Base-by-base conservation (phyloP, 495 filamentous ascomycete genomes). In the Talaromyces proteolyticus region DNA sequence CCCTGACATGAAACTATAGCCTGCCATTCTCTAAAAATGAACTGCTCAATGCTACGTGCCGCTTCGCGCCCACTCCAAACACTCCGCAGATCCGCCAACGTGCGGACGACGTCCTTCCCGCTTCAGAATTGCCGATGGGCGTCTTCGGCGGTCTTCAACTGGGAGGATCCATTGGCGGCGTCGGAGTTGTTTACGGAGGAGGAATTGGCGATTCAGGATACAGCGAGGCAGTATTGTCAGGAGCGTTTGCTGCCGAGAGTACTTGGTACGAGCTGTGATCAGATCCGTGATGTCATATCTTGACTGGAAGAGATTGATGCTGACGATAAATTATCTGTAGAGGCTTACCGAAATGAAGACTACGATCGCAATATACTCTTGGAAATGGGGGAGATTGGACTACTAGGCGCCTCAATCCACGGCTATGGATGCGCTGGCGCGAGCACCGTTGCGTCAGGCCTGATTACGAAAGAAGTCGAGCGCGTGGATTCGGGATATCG, bases 381-480 rank as follows among this genome's bases (percentile, higher is more conserved):
- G 60, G 93, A 98, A 69, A 98, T 98, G 93, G 93, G 93, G 51
- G 90, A 95, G 57, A 71, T 98, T 14, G 93, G 93, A 26, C 78
- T 98, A 0, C 74, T 98, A 10, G 93, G 93, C 24, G 86, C 93
- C 42, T 95, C 86, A 25, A 93, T 98, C 53, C 64, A 94, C 43
- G 93, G 93, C 36, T 95, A 96, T 54, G 93, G 79, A 5, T 98
- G 93, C 61, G 92, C 94, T n/a, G 93, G 94, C 41, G 88, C 87
- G 4, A 91, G 88, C 57, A 91, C 82, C 46, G 90, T 98, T 25
- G 90, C 94, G 1, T 87, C 86, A 2, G 94, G 93, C 14, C 73
- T 98, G 50, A 96, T 98, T 67, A 96, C 89, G 18, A 84, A 93
- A 60, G 93, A 93, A 54, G 94, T 98, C 10, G 93, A 98, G 72